Conservation (phyloP, 768 basidiomycete genomes). For the Phlegmacium glaucopus region DNA sequence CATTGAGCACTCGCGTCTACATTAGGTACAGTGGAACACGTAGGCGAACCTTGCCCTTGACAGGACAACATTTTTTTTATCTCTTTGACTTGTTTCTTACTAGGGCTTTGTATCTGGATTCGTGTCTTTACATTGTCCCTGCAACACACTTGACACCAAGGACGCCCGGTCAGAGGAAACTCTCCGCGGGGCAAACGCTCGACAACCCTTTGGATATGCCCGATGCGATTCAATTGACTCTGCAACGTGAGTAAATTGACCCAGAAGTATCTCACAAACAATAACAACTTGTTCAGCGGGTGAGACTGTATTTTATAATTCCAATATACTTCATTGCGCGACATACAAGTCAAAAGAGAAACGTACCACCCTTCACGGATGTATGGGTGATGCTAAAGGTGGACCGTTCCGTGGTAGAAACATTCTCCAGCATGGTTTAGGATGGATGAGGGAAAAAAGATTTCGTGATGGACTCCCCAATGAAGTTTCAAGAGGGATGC, state of each 20-base stretch:
- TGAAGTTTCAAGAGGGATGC: conserved; percentile 48
- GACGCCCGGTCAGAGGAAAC: conserved; percentile 53
- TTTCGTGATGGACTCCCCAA: conserved; percentile 46
- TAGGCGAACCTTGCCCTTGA: conserved; percentile 38
- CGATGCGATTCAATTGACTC: conserved; percentile 49
- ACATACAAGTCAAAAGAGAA: conserved; percentile 46
- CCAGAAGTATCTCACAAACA: neutral
- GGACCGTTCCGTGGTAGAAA: conserved; percentile 65
- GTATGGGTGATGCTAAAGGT: conserved; percentile 59
- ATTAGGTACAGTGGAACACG: conserved; percentile 81
- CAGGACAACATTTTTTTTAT: too few relatives aligned
- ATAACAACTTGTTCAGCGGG: conserved; percentile 41
- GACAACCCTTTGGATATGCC: conserved; percentile 67
- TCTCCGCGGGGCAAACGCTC: conserved; percentile 50
- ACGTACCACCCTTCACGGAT: conserved; percentile 69
- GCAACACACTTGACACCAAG: conserved; percentile 58
- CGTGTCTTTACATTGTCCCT: conserved; percentile 70
- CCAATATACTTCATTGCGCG: conserved; percentile 75
- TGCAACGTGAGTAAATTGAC: conserved; percentile 42
- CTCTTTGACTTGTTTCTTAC: neutral
- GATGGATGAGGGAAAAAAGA: conserved; percentile 58
- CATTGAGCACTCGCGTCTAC: neutral
- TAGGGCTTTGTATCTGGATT: conserved; percentile 66
- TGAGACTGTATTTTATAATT: conserved; percentile 78
- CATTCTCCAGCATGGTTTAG: conserved; percentile 69